Percentiles rank a stretch among this genome's conserved stretches.
Evolutionary conservation across 73 alveolate genomes (phyloP).

Genomic region (Durusdinium trenchii): DNA sequence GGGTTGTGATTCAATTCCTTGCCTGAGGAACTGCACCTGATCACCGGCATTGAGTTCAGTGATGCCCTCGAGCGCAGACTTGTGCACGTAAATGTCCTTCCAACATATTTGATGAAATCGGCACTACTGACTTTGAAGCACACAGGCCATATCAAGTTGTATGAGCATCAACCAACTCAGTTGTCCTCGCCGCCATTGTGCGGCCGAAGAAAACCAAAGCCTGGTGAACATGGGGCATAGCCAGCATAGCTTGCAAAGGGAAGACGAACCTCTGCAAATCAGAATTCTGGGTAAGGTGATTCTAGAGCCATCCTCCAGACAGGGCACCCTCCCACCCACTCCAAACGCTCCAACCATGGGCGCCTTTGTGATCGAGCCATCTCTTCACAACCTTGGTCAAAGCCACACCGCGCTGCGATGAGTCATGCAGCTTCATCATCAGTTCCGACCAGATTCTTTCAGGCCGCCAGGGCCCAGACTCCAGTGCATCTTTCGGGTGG

Average conservation of each 20-base stretch:
- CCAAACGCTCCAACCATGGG: not conserved
- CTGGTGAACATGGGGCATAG: not conserved
- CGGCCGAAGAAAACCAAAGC: constrained; percentile 67
- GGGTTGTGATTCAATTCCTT: not conserved
- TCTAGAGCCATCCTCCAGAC: too few species aligned
- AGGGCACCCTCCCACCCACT: too few species aligned
- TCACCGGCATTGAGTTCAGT: constrained; percentile 66
- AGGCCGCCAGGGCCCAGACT: not conserved
- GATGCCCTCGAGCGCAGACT: constrained; percentile 62
- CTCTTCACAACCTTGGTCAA: constrained; percentile 22
- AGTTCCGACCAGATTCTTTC: too few species aligned
- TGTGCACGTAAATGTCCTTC: constrained; percentile 72
- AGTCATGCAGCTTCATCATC: too few species aligned
- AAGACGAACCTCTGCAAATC: not conserved
- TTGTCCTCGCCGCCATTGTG: constrained; percentile 50
- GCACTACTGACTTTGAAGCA: too few species aligned
- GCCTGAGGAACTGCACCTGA: constrained; percentile 76
- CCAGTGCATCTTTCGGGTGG: constrained; percentile 27
- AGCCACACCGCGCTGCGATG: not conserved
- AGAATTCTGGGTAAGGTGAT: not conserved
- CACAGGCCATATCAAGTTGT: not conserved
- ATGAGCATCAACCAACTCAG: not conserved
- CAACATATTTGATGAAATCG: too few species aligned
- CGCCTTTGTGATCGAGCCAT: constrained; percentile 35
- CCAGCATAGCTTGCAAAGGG: constrained; percentile 7